Base-by-base conservation (phyloP, 495 filamentous ascomycete species). In the Monascus purpureus region DNA sequence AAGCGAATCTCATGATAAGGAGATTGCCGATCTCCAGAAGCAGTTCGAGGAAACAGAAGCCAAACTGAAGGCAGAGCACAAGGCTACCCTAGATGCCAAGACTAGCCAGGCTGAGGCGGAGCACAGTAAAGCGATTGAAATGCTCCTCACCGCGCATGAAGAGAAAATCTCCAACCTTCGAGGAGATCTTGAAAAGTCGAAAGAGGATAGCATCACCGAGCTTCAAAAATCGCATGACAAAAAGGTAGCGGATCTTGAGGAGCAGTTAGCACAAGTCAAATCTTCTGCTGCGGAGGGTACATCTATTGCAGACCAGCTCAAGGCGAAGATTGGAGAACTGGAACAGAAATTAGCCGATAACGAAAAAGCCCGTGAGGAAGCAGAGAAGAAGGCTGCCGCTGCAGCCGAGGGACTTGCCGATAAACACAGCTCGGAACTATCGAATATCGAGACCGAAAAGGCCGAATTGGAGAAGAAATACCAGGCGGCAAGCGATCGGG, bases 71-170 rank as follows among this genome's bases (percentile, higher is more conserved):
- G 47, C 43, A 23, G 57, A 65, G 25, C 40, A 56, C 18, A 51
- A 62, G 28, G 41, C 43, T 8, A 32, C 40, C 6, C 46, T 52
- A 17, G 27, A 34, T 17, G 52, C 58, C 8, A 55, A 53, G 41
- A 33, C 52, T 13, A 42, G 57, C 9, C 49, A 61, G 17, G 43
- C 46, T n/a, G 59, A 64, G 32, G 49, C 50, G 8, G 59, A 65
- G 35, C 61, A 65, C 29, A 53, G 43, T 35, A 55, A 46, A 29
- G 61, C 55, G 8, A 63, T 65, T 20, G 61, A 65, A 37, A 51
- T 57, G 33, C 54, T 65, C n/a, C 52, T 65, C 36, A 61, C 47
- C 3, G 40, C 55, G n/a, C 52, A 62, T 8, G 61, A 65, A 13
- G 38, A 48, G 12, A 65, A 65, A 40, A 17, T 63, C 1, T 47